Percentiles rank a stretch among this genome's conserved stretches.
phyloP scores from a whole-genome alignment of 768 basidiomycete genomes.

The Tulasnella sp. region DNA sequence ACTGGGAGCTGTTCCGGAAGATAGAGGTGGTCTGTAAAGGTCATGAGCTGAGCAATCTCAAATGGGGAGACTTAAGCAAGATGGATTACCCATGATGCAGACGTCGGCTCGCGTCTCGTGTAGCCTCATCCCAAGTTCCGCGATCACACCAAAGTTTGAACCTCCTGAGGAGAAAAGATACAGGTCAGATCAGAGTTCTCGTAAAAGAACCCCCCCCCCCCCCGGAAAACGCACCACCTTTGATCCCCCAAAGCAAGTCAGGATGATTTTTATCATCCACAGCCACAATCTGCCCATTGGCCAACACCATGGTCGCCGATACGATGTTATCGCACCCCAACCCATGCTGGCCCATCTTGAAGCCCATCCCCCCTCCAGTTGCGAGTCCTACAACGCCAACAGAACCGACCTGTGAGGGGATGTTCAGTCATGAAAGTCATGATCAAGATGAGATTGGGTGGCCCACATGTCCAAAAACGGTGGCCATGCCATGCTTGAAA shows the following conservation, averaged over 20 bases:
- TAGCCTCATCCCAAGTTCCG: slow-evolving; percentile 7
- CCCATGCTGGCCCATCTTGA: not conserved
- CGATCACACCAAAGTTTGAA: slow-evolving; percentile 12
- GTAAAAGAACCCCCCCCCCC: too few species aligned
- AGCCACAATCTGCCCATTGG: slow-evolving; percentile 7
- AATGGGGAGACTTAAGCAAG: not conserved
- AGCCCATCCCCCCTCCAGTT: slow-evolving; percentile 1
- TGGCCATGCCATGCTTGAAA: slow-evolving; percentile 7
- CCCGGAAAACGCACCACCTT: slow-evolving; percentile 6
- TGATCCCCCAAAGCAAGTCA: slow-evolving; percentile 12
- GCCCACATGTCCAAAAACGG: not conserved
- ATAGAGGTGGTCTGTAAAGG: not conserved
- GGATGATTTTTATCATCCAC: not conserved
- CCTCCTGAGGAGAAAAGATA: not conserved
- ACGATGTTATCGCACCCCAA: slow-evolving; percentile 11
- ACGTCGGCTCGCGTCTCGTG: not conserved
- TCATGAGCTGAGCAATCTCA: not conserved
- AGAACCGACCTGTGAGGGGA: not conserved
- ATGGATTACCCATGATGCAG: not conserved
- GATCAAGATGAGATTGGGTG: too few species aligned
- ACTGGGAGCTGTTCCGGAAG: slow-evolving; percentile 1
- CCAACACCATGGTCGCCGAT: slow-evolving; percentile 11
- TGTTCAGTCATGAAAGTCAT: too few species aligned
- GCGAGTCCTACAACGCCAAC: not conserved
- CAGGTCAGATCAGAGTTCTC: not conserved